Base-by-base conservation (phyloP, 495 filamentous ascomycete species). In the Cudoniella acicularis region DNA sequence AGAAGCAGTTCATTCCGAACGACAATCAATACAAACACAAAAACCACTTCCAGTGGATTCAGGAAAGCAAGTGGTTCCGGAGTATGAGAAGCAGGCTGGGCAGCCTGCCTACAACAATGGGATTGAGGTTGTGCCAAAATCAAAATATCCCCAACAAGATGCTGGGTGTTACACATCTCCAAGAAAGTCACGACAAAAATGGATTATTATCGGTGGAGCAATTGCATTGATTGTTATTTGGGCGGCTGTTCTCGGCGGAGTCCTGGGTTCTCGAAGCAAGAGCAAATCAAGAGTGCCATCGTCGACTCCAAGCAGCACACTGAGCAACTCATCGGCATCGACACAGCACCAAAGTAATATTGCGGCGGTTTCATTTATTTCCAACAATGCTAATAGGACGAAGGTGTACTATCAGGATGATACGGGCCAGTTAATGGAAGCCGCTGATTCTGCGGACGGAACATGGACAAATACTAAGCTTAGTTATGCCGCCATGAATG, bases 351-450 rank as follows among this genome's bases (percentile, higher is more conserved):
- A 61, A 41, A 52, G 54, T 13, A 64, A 62, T 49, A 59, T 68
- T 36, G 65, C 63, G 13, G 65, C 65, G 2, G 49, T 63, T 26
- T 65, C 65, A 47, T 68, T 57, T 43, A 21, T 48, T 40, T 52
- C 42, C 10, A 26, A 54, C 9, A 56, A 49, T 42, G 45, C 57
- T 26, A 68, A 68, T 21, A 60, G 53, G 11, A 65, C 65, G 20
- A 49, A 59, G 26, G 30, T 68, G 13, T 65, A 68, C 40, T 68
- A 63, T 41, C 65, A 65, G 63, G 54, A 65, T 42, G 36, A 55
- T 25, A 48, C 20, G 17, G 65, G 65, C 23, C 27, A 60, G 13
- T 59, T 68, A 17, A 45, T 68, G 45, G 65, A 68, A 60, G 65
- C 63, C 26, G 57, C 65, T 49, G 52, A 50, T 36, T 60, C 59